Evolutionary conservation across 768 basidiomycete species (phyloP).

Genomic region (Lactarius akahatsu): DNA sequence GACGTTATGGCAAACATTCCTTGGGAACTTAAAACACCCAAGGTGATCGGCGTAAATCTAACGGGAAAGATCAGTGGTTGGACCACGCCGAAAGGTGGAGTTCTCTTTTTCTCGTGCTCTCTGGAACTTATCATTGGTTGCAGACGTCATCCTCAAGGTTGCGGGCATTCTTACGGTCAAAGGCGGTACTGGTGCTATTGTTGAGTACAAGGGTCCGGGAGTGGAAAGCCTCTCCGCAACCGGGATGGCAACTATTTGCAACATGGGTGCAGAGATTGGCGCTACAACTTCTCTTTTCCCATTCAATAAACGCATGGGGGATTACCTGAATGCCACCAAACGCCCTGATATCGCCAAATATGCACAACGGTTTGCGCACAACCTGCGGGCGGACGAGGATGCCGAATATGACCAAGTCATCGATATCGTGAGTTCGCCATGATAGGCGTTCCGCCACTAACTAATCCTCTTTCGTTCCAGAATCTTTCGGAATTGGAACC

Average conservation of each 20-base stretch:
- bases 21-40: conserved; percentile 99
- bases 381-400: conserved; percentile 81
- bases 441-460: not conserved
- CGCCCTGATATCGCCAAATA: conserved; percentile 85
- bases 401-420: conserved; percentile 94
- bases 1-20: conserved; percentile 98
- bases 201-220: conserved; percentile 95
- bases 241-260: conserved; percentile 99
- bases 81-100: conserved; percentile 93
- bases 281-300: conserved; percentile 99
- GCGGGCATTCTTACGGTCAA: conserved; percentile 99
- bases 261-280: conserved; percentile 99
- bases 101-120: not conserved
- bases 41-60: conserved; percentile 96
- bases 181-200: conserved; percentile 98
- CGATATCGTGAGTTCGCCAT: conserved; percentile 66
- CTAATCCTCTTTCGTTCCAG: conserved; percentile 39
- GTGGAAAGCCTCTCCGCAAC: conserved; percentile 96
- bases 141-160: conserved; percentile 98
- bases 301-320: conserved; percentile 92
- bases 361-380: conserved; percentile 85
- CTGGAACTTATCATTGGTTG: conserved; percentile 21
- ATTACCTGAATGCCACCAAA: conserved; percentile 94
- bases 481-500: conserved; percentile 98
- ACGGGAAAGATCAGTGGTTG: conserved; percentile 94